Percentiles rank a stretch among this genome's conserved stretches.
Evolutionary conservation across 257 asterid genomes (phyloP).

Genomic region (Fraxinus quadrangulata): DNA sequence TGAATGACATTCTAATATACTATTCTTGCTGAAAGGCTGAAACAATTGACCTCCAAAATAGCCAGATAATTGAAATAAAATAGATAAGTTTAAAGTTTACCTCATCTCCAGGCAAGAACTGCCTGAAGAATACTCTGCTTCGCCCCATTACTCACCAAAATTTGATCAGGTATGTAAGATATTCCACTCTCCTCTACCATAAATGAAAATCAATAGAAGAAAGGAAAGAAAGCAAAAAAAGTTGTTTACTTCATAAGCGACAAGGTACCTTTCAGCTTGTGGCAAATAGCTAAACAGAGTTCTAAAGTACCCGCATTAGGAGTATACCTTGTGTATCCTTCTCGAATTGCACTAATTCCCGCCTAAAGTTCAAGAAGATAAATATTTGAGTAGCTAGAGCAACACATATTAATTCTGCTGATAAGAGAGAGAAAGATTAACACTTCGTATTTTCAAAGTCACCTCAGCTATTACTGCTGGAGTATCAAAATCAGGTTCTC

Average conservation of each 20-base stretch:
- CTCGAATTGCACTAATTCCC: slow-evolving; percentile 84
- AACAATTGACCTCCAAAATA: background rate
- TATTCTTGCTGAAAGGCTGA: background rate
- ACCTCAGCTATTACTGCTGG: slow-evolving; percentile 88
- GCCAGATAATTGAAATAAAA: background rate
- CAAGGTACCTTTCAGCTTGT: slow-evolving; percentile 73
- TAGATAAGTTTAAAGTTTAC: slow-evolving; percentile 32
- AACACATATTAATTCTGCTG: background rate
- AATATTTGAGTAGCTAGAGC: background rate
- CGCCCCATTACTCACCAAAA: slow-evolving; percentile 95
- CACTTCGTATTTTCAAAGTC: background rate
- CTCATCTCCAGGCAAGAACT: slow-evolving; percentile 96
- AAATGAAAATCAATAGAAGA: background rate
- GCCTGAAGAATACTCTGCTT: slow-evolving; percentile 92
- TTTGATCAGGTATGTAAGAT: slow-evolving; percentile 82
- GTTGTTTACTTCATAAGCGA: background rate
- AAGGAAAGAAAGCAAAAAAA: background rate
- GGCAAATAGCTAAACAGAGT: slow-evolving; percentile 83
- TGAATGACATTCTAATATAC: background rate
- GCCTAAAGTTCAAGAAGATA: slow-evolving; percentile 48
- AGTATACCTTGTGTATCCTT: slow-evolving; percentile 86
- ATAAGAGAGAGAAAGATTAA: background rate
- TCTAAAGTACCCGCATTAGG: slow-evolving; percentile 93
- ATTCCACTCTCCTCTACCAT: slow-evolving; percentile 84
- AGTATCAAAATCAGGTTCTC: slow-evolving; percentile 98